Percentiles rank a stretch among this genome's conserved stretches.
phyloP scores from a whole-genome alignment of 306 rosid species.

The Oemleria cerasiformis region DNA sequence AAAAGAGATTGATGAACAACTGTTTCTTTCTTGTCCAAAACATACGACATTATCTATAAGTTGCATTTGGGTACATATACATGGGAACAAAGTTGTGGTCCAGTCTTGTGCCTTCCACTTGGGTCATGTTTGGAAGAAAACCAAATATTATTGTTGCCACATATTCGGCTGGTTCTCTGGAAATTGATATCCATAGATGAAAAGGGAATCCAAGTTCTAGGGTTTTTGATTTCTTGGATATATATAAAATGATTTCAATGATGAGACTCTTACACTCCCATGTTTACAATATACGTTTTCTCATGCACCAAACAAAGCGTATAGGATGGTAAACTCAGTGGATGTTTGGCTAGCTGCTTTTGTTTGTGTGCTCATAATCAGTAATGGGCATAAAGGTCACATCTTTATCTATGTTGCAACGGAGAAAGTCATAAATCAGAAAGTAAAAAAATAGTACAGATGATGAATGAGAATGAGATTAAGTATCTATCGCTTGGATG shows the following conservation, averaged over 20 bases:
- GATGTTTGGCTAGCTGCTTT: slow-evolving; percentile 17
- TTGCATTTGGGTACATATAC: not conserved
- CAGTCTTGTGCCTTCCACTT: not conserved
- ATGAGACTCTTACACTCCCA: slow-evolving; percentile 12
- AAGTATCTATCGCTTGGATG: not conserved
- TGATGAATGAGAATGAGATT: too few species aligned
- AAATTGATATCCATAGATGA: slow-evolving; percentile 19
- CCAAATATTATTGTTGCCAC: not conserved
- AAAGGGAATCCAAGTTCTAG: not conserved
- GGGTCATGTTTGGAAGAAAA: slow-evolving; percentile 1
- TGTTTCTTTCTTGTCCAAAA: slow-evolving; percentile 8
- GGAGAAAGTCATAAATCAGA: too few species aligned
- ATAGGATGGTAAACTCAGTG: slow-evolving; percentile 3
- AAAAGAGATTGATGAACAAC: not conserved
- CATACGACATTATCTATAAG: not conserved
- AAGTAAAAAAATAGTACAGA: too few species aligned
- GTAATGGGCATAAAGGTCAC: slow-evolving; percentile 3
- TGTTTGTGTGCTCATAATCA: slow-evolving; percentile 9
- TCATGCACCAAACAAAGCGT: not conserved
- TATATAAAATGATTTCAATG: slow-evolving; percentile 7
- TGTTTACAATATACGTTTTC: not conserved
- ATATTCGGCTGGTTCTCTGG: slow-evolving; percentile 19
- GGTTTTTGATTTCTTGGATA: not conserved
- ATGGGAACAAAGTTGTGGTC: not conserved
- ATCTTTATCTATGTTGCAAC: not conserved